Base-by-base conservation (phyloP, 106 monocot species). In the Iris macrosiphon region DNA sequence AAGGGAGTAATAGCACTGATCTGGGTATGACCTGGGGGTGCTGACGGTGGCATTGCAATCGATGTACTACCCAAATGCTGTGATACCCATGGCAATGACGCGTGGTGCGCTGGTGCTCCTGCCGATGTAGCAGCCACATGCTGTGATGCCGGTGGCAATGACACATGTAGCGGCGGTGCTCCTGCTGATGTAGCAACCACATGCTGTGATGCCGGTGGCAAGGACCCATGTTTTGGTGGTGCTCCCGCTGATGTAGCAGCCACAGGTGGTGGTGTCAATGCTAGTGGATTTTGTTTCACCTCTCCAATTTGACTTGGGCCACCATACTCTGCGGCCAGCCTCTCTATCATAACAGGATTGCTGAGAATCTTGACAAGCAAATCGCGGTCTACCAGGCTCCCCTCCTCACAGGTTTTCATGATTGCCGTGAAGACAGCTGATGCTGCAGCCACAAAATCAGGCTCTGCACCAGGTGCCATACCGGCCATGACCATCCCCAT, bases 361-460 rank as follows among this genome's bases (percentile, higher is more conserved):
- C 75, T 91, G 5, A 98, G 57, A 52, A 98, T 70, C 31, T 78
- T 83, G 24, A 98, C 81, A 21, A 98, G 87, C 44, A 91, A 64
- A 13, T 98, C 86, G 1, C 57, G 77, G 39, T 98, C 91, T 3
- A 91, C 64, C 60, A 87, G 28, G 69, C 72, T 83, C 7, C 83
- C 80, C 50, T 76, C 66, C 64, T 91, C 80, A 5, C 31, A 75
- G 63, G 80, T 89, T 49, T 51, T 81, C 66, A 82, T 67, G 34
- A 91, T 75, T 10, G 91, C 98, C 6, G 87, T 90, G 50, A 75
- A 75, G 4, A 74, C 86, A 15, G 75, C 82, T 17, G 89, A 74
- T n/a, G 82, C 85, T 16, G 89, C 95, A 39, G 95, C 95, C 9
- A 35, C 59, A 11, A 83, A 60, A 55, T 93, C 88, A 18, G 93